Evolutionary conservation across 345 rosid genomes (phyloP).

Genomic region (Cardamine resedifolia): DNA sequence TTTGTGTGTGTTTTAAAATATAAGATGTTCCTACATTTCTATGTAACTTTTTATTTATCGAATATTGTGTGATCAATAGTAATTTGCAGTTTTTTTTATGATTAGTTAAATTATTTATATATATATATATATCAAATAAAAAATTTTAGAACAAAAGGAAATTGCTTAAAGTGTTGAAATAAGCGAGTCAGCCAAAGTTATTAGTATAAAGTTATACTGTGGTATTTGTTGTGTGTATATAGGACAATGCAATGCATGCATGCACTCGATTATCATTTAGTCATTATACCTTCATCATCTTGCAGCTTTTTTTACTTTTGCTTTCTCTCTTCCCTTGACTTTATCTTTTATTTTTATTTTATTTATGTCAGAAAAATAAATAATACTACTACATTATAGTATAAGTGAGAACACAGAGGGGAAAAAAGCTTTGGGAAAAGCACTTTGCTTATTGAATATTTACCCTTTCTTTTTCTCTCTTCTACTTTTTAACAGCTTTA

Average conservation of each 20-base stretch:
- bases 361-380: slow-evolving; percentile 34
- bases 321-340: slow-evolving; percentile 40
- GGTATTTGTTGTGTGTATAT: slow-evolving; percentile 16
- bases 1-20: no score
- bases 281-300: slow-evolving; percentile 39
- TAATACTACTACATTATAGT: neutral
- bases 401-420: slow-evolving; percentile 25
- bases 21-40: no score
- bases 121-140: neutral
- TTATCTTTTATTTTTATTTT: slow-evolving; percentile 25
- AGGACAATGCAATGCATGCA: slow-evolving; percentile 42
- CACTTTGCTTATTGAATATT: slow-evolving; percentile 33
- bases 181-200: slow-evolving; percentile 34
- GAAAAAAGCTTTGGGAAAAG: slow-evolving; percentile 36
- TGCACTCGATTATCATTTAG: slow-evolving; percentile 40
- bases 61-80: no score
- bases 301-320: slow-evolving; percentile 39
- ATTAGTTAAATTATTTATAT: no score
- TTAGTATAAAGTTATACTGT: slow-evolving; percentile 28
- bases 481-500: slow-evolving; percentile 30
- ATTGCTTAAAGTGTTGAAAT: slow-evolving; percentile 23
- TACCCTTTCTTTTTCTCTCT: slow-evolving; percentile 3
- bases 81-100: no score
- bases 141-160: slow-evolving; percentile 12
- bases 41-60: no score